Evolutionary conservation across 2,329 filamentous ascomycete genomes (phyloP), one percentile per base, ranked within the genome.

Genomic region (Claviceps africana): DNA sequence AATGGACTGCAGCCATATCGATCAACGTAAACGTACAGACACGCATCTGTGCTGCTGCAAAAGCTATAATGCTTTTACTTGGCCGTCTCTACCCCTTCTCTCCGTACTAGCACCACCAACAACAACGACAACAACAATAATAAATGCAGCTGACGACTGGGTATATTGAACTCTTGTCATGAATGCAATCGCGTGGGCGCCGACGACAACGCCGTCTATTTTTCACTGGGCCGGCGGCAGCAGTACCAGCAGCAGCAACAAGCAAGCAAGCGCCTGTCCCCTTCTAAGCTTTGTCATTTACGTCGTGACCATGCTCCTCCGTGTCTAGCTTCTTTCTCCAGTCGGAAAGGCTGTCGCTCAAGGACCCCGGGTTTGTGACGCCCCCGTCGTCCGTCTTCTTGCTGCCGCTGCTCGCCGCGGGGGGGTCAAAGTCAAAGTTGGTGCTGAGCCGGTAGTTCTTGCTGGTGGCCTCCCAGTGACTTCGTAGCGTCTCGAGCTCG

Each of bases 381-480:
- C 55, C 69, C 8, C 76, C 72, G 40, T 75, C 72, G 9, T 45
- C 22, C 68, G 49, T 45, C 25, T 71, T 71, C 57, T 72, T 74
- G 48, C 52, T 53, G 35, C 57, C 60, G 13, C 6, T 28, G 25
- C 25, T 45, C 22, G 15, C 60, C 6, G 60, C 72, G 22, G 64
- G 58, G 53, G 53, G 37, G 19, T 95, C 90, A 60, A 94, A 90
- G 64, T 96, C 90, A 61, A 95, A 94, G 50, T 86, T 82, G 62
- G 85, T 90, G 67, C 88, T 95, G 45, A 96, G 72, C 25, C 93
- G 85, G 67, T 97, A 96, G 62, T 88, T 94, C 68, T 94, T 93
- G 71, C 91, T 96, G 13, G 89, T 95, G 40, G 85, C 88, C 70
- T 97, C 89, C 93, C 93, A 98, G 61, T 96, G 90, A 50, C 76